Base-by-base conservation (phyloP, 139 green algal species). In the Chlamydomonas asymmetrica region DNA sequence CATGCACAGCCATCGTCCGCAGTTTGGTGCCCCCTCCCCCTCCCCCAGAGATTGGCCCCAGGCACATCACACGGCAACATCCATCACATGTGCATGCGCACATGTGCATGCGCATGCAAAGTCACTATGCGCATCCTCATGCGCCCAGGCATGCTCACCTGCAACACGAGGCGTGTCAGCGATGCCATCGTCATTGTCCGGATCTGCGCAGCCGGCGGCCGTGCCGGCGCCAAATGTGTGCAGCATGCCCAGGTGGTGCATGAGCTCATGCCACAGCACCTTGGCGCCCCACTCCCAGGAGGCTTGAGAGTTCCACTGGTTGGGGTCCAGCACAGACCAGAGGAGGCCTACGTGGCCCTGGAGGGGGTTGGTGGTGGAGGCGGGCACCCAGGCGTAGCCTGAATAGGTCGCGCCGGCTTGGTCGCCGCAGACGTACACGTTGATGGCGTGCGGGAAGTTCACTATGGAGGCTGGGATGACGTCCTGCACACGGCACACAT, bases 181-280 rank as follows among this genome's bases (percentile, higher is more conserved):
- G 9, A 75, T 35, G 18, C 54, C 69, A 31, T 75, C 69, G 59
- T 66, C 69, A 29, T 3, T 25, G 38, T 4, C 13, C 0, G 3
- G n/a, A n/a, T n/a, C 2, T 18, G n/a, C 34, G 38, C 69, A 75
- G 39, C 18, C 38, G 23, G 4, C 4, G 39, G 2, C n/a, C 39
- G 13, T 60, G n/a, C 35, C 38, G 3, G 13, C 16, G 2, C 69
- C 69, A 29, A 75, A 75, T n/a, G 54, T 75, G 54, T 75, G 69
- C 54, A 45, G 66, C 22, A 66, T 10, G 5, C 69, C 69, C 38
- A 75, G 56, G 38, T 75, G 69, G 38, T 75, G 69, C 70, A 76
- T 76, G 39, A 76, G 50, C 59, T 76, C 70, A 22, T 76, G 70
- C 70, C 70, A 76, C 57, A 76, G 40, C 56, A 76, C 70, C 56